A percentile compares a stretch with the other conserved stretches of the same genome.
phyloP scores from a whole-genome alignment of 2,329 filamentous ascomycete genomes.

The Coniochaeta sp. region DNA sequence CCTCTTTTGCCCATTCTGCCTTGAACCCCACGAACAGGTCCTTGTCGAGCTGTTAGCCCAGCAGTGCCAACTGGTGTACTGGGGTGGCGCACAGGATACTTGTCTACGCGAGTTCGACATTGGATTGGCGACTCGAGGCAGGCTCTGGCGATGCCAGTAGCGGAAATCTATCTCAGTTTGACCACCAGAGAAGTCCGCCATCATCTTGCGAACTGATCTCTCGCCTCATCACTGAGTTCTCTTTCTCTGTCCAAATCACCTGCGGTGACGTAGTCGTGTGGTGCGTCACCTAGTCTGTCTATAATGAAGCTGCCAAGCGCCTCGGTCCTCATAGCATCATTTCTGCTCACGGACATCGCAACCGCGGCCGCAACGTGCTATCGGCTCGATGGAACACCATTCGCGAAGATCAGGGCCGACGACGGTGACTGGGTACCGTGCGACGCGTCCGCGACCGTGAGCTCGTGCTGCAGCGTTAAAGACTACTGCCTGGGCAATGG shows the following conservation, averaged over 20 bases:
- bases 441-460: constrained; percentile 1
- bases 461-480: constrained; percentile 6
- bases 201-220: too few relatives aligned
- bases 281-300: background rate
- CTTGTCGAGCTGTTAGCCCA: background rate
- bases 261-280: too few relatives aligned
- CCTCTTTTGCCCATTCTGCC: background rate
- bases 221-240: too few relatives aligned
- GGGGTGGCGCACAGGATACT: too few relatives aligned
- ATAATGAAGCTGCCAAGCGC: background rate
- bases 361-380: constrained; percentile 1
- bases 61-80: too few relatives aligned
- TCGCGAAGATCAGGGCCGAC: constrained; percentile 5
- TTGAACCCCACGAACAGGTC: background rate
- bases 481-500: constrained; percentile 7
- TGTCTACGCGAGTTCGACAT: too few relatives aligned
- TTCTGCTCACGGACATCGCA: background rate
- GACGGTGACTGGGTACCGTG: constrained; percentile 7
- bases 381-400: constrained; percentile 1
- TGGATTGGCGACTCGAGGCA: too few relatives aligned
- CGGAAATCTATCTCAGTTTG: too few relatives aligned
- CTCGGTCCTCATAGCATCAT: background rate
- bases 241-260: too few relatives aligned
- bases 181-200: too few relatives aligned
- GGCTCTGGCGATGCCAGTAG: too few relatives aligned